Evolutionary conservation across 495 filamentous ascomycete species (phyloP), one percentile per base, ranked within the genome.

Genomic region (Aspergillus indologenus): DNA sequence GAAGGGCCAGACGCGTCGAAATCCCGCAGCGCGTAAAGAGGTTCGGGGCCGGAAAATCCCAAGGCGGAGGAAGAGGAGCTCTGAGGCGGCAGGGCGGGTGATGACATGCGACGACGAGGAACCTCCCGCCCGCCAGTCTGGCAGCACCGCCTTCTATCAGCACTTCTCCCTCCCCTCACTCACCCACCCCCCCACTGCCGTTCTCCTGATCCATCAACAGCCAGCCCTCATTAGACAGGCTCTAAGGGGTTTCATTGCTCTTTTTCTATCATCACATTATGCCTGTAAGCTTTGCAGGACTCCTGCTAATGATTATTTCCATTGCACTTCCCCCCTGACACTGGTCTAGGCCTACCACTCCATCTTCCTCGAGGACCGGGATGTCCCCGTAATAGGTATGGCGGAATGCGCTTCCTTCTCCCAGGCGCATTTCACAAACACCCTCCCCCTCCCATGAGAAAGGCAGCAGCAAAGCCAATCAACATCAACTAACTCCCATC

Each of bases 321-420:
- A 21, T 31, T 34, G 22, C 17, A 9, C 45, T 22, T 49, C n/a
- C 20, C 54, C 40, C 59, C 48, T 19, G 24, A 29, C 52, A 23
- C 40, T 24, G 45, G 40, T 60, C 62, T 70, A 96, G 90, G 90
- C 90, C 76, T 95, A 94, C 81, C 91, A 94, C 80, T 92, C 89
- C 69, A 86, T 93, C 80, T 96, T 96, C 85, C 88, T 95, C 72
- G 81, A 86, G 65, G 90, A 93, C 72, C 84, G 80, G 50, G 83
- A 86, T 71, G 84, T 87, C 65, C 82, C 83, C 54, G 65, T 87
- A 66, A 87, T 87, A 65, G 84, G 84, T 86, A 79, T 53, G 69
- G 45, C 46, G 31, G 24, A 46, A 52, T 47, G 56, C 61, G 42
- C 49, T 61, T 15, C 59, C 59, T 4, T 29, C 26, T 29, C 60